Conservation (phyloP, 2,329 filamentous ascomycete species). For the Phialophora expanda region DNA sequence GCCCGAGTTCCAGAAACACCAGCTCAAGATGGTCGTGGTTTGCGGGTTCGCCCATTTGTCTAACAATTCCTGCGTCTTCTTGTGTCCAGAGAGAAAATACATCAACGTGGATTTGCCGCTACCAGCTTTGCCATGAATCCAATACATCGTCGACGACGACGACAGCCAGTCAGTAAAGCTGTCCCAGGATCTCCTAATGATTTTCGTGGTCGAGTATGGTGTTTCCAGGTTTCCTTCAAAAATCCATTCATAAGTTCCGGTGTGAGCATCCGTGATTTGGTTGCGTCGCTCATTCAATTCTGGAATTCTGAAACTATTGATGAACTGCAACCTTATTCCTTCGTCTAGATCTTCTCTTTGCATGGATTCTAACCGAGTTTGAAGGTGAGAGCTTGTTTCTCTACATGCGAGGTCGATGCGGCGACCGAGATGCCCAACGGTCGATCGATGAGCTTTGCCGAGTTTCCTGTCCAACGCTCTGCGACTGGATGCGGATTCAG, state of each 20-base stretch:
- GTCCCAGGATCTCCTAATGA: neutral
- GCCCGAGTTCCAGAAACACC: slow-evolving; percentile 3
- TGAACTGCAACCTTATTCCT: neutral
- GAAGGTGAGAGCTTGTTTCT: neutral
- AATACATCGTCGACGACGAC: neutral
- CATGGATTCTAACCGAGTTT: neutral
- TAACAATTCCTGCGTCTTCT: neutral
- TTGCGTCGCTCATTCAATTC: slow-evolving; percentile 2
- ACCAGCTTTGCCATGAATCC: slow-evolving; percentile 8
- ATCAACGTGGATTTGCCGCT: slow-evolving; percentile 4
- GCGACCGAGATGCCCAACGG: neutral
- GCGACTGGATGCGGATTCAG: neutral
- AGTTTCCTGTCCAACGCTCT: neutral
- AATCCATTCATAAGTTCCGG: slow-evolving; percentile 6
- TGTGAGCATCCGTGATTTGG: neutral
- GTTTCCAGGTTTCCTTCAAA: neutral
- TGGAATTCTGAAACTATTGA: neutral
- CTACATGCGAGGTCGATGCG: neutral
- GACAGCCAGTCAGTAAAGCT: slow-evolving; percentile 2
- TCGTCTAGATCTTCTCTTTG: neutral
- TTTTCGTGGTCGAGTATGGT: neutral
- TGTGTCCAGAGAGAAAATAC: neutral
- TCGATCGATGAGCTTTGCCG: neutral
- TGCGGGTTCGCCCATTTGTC: neutral
- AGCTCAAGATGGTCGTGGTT: neutral